phyloP scores from a whole-genome alignment of 805 yeast genomes.

The Schwanniomyces vanrijiae region DNA sequence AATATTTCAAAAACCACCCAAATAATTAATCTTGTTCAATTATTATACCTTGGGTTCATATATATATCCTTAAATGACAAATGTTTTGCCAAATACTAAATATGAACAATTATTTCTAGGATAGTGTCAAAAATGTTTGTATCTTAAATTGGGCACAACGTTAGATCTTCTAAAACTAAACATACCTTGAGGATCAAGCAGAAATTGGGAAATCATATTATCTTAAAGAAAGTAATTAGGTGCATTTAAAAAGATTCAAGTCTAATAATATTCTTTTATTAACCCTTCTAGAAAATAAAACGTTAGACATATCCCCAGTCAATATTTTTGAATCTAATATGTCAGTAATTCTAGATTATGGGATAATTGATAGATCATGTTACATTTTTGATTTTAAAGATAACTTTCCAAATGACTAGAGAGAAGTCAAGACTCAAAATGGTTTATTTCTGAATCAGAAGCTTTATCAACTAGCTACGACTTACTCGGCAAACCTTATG shows the following conservation, averaged over 20 bases:
- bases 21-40: constrained; percentile 28
- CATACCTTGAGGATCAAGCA: constrained; percentile 45
- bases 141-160: constrained; percentile 13
- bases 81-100: constrained; percentile 45
- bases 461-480: constrained; percentile 19
- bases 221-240: constrained; percentile 41
- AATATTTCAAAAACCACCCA: constrained; percentile 42
- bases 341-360: constrained; percentile 40
- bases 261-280: neutral
- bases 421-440: constrained; percentile 40
- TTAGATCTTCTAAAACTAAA: constrained; percentile 9
- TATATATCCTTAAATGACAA: constrained; percentile 50
- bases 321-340: neutral
- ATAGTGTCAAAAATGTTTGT: constrained; percentile 43
- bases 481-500: constrained; percentile 38
- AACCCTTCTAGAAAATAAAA: neutral
- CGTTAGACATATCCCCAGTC: neutral
- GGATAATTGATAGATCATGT: constrained; percentile 44
- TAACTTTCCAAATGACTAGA: constrained; percentile 48
- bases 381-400: constrained; percentile 50
- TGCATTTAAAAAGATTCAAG: constrained; percentile 8
- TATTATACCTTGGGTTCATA: constrained; percentile 52
- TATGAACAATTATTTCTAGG: constrained; percentile 40
- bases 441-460: constrained; percentile 34
- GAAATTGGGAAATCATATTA: constrained; percentile 35